Percentiles rank a stretch among this genome's conserved stretches.
Evolutionary conservation across 306 rosid genomes (phyloP).

Genomic region (Acacia melanoxylon): DNA sequence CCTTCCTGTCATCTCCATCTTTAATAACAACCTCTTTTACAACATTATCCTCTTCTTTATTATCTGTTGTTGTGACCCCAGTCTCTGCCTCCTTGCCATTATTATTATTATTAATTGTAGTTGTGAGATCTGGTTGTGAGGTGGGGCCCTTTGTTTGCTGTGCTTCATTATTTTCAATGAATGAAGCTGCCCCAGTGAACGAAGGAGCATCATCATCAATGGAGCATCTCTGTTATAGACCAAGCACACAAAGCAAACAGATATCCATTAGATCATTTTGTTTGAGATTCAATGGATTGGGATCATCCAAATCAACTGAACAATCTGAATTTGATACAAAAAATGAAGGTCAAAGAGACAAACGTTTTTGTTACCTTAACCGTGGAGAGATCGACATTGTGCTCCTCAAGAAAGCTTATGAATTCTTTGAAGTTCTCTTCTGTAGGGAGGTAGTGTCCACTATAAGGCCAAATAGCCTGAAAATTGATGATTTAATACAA

Average conservation of each 20-base stretch:
- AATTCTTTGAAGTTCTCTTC: conserved; percentile 88
- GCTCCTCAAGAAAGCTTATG: conserved; percentile 72
- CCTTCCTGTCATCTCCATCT: background rate
- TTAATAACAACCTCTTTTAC: background rate
- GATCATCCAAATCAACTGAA: background rate
- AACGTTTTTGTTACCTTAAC: conserved; percentile 60
- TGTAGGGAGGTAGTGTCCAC: conserved; percentile 95
- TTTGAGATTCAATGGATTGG: background rate
- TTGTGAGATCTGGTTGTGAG: conserved; percentile 6
- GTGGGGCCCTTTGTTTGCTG: conserved; percentile 33
- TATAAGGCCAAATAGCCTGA: conserved; percentile 96
- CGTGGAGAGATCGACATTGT: conserved; percentile 74
- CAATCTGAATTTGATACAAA: background rate
- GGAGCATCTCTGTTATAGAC: conserved; percentile 56
- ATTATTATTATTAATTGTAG: background rate
- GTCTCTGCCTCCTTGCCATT: background rate
- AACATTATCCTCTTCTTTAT: conserved; percentile 20
- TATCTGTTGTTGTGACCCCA: conserved; percentile 19
- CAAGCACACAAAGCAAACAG: background rate
- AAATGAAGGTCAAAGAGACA: background rate
- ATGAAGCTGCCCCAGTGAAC: conserved; percentile 35
- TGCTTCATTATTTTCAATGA: conserved; percentile 29
- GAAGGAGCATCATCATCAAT: conserved; percentile 75
- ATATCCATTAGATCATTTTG: background rate
- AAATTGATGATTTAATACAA: conserved; percentile 10